Conservation (phyloP, 1,284 basidiomycete species). For the Sporisorium scitamineum region DNA sequence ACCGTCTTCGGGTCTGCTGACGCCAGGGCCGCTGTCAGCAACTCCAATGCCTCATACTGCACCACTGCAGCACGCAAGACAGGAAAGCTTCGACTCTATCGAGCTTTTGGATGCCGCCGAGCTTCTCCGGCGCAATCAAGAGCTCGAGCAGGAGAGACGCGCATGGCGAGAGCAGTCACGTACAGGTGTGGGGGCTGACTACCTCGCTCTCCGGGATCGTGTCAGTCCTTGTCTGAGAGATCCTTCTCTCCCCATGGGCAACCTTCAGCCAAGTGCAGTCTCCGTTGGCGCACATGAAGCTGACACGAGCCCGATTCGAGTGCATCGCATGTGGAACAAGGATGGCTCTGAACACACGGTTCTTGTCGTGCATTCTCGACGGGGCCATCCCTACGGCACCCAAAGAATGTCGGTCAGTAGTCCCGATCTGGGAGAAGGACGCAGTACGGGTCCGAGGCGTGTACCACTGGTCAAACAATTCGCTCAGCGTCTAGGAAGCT, state of each 20-base stretch:
- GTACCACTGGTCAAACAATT: not conserved
- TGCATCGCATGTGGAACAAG: constrained; percentile 24
- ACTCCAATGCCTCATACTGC: constrained; percentile 6
- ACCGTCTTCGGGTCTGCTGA: not conserved
- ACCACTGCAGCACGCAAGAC: not conserved
- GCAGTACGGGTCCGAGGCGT: not conserved
- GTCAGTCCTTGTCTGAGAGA: constrained; percentile 23
- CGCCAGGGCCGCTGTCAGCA: constrained; percentile 14
- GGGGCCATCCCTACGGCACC: constrained; percentile 2
- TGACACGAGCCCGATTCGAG: not conserved
- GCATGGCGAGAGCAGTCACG: constrained; percentile 30
- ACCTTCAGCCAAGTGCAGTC: not conserved
- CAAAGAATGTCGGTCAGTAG: constrained; percentile 12
- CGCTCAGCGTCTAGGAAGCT: constrained; percentile 7
- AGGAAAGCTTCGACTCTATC: constrained; percentile 13
- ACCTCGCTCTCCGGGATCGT: constrained; percentile 4
- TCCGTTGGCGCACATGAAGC: constrained; percentile 1
- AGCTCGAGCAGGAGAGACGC: constrained; percentile 23
- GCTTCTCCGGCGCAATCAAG: constrained; percentile 16
- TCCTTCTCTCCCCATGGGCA: not conserved
- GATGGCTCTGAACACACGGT: constrained; percentile 27
- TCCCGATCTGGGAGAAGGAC: constrained; percentile 7
- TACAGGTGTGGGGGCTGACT: constrained; percentile 11
- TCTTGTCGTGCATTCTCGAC: constrained; percentile 14
- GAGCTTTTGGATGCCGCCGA: constrained; percentile 19